A percentile compares a stretch with the other conserved stretches of the same genome.
phyloP scores from a whole-genome alignment of 2,329 filamentous ascomycete species.

The Pestalotiopsis sp. region DNA sequence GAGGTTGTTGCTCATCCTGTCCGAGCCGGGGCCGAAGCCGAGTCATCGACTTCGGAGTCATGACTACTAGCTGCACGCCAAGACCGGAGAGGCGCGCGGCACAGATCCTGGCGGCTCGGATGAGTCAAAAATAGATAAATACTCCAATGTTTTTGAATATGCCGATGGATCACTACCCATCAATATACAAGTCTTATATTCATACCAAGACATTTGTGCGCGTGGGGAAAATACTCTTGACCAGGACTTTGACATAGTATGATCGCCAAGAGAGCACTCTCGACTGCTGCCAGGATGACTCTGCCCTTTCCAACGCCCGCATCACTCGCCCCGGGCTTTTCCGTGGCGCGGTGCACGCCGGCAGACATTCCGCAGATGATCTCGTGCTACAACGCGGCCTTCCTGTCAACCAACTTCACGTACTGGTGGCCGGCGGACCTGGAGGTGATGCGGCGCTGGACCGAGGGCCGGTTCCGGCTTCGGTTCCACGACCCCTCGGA shows the following conservation, averaged over 20 bases:
- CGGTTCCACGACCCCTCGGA: conserved; percentile 27
- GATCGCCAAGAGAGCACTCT: background rate
- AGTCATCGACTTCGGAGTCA: background rate
- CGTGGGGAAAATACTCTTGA: background rate
- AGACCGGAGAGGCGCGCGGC: background rate
- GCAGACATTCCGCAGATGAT: conserved; percentile 18
- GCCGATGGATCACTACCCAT: too few relatives aligned
- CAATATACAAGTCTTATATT: background rate
- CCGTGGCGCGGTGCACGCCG: conserved; percentile 15
- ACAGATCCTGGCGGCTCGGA: background rate
- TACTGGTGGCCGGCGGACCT: conserved; percentile 30
- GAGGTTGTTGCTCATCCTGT: too few relatives aligned
- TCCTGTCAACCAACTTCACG: conserved; percentile 24
- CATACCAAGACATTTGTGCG: background rate
- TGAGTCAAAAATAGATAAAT: too few relatives aligned
- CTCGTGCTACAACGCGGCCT: conserved; percentile 27
- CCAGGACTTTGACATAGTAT: background rate
- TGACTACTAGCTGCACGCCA: background rate
- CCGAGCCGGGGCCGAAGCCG: background rate
- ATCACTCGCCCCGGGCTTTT: conserved; percentile 11
- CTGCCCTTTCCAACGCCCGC: conserved; percentile 13
- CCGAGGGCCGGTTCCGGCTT: conserved; percentile 22
- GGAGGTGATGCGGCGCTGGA: conserved; percentile 27
- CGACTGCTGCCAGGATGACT: conserved; percentile 3
- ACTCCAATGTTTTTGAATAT: too few relatives aligned